Evolutionary conservation across 2,329 filamentous ascomycete species (phyloP).

Genomic region (Rhynchosporium graminicola): DNA sequence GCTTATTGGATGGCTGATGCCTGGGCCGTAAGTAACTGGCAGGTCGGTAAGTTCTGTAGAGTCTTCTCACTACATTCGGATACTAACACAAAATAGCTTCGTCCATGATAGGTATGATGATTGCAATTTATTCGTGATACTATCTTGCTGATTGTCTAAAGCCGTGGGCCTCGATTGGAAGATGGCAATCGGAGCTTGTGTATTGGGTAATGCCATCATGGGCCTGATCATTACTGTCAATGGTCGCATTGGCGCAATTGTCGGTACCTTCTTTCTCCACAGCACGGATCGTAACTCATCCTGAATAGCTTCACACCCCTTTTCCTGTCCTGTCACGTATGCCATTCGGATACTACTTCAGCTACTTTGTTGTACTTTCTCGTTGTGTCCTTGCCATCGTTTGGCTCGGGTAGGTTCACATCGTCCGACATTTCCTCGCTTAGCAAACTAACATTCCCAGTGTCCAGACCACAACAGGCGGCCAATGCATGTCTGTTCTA

Average conservation of each 20-base stretch:
- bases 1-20: conserved; percentile 30
- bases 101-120: conserved; percentile 20
- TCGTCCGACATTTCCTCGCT: neutral
- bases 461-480: conserved; percentile 66
- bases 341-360: conserved; percentile 50
- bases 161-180: conserved; percentile 47
- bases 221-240: conserved; percentile 44
- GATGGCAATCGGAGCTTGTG: conserved; percentile 52
- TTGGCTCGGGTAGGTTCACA: conserved; percentile 50
- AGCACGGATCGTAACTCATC: conserved; percentile 18
- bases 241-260: conserved; percentile 44
- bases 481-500: conserved; percentile 49
- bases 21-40: conserved; percentile 28
- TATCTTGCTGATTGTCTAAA: no score
- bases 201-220: conserved; percentile 45
- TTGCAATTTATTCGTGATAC: no score
- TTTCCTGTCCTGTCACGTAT: conserved; percentile 49
- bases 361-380: conserved; percentile 45
- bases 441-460: conserved; percentile 37
- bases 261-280: conserved; percentile 11
- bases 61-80: neutral
- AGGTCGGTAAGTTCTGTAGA: conserved; percentile 23
- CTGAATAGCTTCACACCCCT: conserved; percentile 45
- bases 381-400: conserved; percentile 50
- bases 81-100: conserved; percentile 23